Evolutionary conservation across 163 green algal species (phyloP), one percentile per base, ranked within the genome.

Genomic region (Chlorella variabilis): DNA sequence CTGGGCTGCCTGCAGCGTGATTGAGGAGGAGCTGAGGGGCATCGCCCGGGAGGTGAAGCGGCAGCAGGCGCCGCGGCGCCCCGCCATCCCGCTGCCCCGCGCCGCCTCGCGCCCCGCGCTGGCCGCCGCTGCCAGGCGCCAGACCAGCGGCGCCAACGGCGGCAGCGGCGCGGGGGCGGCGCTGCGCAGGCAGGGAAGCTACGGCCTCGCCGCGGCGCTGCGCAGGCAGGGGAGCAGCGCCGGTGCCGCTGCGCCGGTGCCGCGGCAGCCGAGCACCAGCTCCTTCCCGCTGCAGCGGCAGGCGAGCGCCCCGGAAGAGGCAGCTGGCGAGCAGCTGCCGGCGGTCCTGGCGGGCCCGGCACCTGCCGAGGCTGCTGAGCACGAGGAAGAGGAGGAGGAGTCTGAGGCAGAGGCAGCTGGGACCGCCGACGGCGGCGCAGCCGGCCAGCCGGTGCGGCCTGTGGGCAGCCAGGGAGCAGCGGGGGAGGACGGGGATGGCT

Each of bases 41-140:
- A 83, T 83, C 11, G 78, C 78, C 4, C 36, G 51, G 0, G 67
- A 80, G 58, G 74, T 80, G 58, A 59, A 71, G 58, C 18, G 58
- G 56, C 74, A 80, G 73, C 73, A 80, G 73, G 56, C 36, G 1
- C 73, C 23, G 20, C 51, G 23, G 34, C 51, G 51, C 51, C 71
- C 71, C 31, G 69, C 45, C 48, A 33, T 48, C 18, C 69, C 31
- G 17, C 69, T 65, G 31, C 29, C 69, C 18, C 69, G 69, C 31
- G 31, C 69, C 17, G 31, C 17, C 21, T 67, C 71, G 3, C 71
- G 71, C 49, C 31, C 20, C 21, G 33, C 48, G 31, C 41, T 54
- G 34, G 20, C 65, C 27, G 17, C 15, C 42, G 9, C 42, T 13
- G 9, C 20, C n/a, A 17, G 5, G 59, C 34, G 36, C 36, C 23